These are phyloP conservation scores for Colletotrichum tropicicola DNA, from an alignment of 2,329 filamentous ascomycete genomes.

Conservation along the genomic window DNA sequence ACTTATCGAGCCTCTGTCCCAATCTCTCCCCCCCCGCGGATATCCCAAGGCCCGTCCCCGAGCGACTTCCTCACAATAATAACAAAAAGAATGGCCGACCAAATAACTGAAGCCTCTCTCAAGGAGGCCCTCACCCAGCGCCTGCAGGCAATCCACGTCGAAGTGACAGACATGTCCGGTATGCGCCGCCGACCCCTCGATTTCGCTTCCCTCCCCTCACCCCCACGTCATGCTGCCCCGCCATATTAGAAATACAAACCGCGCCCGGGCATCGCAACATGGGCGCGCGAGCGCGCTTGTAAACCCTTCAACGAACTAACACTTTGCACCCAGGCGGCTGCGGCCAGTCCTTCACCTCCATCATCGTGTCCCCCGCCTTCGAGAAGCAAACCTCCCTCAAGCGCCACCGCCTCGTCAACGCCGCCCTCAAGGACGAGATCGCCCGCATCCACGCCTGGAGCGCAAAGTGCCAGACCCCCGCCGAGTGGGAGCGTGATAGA, in stretches of 20 bases:
- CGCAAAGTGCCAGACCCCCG: constrained; percentile 90
- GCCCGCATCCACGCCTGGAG: constrained; percentile 94
- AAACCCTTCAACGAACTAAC: neutral
- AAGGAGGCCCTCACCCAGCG: constrained; percentile 74
- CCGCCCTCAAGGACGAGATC: constrained; percentile 85
- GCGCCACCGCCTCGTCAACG: constrained; percentile 87
- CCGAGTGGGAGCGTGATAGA: constrained; percentile 81
- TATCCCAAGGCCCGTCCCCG: too few relatives aligned
- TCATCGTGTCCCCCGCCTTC: constrained; percentile 73
- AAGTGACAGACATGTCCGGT: constrained; percentile 95
- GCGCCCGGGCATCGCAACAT: constrained; percentile 7
- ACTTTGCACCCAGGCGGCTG: constrained; percentile 58
- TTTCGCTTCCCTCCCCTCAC: neutral
- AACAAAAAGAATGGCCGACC: constrained; percentile 56
- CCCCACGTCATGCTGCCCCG: constrained; percentile 26
- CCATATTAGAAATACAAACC: constrained; percentile 1
- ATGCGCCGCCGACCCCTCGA: constrained; percentile 43
- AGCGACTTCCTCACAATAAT: too few relatives aligned
- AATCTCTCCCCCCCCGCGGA: too few relatives aligned
- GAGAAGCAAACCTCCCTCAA: constrained; percentile 80
- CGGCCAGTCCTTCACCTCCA: constrained; percentile 67
- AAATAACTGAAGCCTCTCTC: constrained; percentile 79
- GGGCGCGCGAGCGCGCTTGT: neutral
- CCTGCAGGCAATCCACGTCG: constrained; percentile 80
- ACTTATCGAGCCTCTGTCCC: too few relatives aligned